These are phyloP conservation scores for Geotrichum fermentans DNA, from an alignment of 1,139 yeast genomes.

Conservation along the genomic window DNA sequence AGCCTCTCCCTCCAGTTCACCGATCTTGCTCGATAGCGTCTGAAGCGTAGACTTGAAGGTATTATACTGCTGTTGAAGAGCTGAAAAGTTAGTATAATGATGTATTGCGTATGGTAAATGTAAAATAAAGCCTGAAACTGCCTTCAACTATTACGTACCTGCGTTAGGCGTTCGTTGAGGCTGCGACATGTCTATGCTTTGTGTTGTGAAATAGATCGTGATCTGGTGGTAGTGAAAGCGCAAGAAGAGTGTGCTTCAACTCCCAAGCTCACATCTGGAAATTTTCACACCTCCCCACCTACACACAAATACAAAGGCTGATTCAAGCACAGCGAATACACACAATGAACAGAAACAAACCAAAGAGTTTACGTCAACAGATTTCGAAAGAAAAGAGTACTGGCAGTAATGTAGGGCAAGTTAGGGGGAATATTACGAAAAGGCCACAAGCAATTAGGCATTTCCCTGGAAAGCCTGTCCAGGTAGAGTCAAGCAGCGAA, in stretches of 20 bases:
- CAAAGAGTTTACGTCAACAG: conserved; percentile 7
- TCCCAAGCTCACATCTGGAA: neutral
- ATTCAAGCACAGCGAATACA: neutral
- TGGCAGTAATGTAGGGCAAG: neutral
- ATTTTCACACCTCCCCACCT: neutral
- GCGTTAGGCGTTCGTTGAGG: conserved; percentile 18
- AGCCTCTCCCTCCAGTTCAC: conserved; percentile 41
- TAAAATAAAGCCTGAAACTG: neutral
- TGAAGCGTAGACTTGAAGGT: conserved; percentile 38
- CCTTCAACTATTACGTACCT: conserved; percentile 10
- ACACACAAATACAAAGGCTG: neutral
- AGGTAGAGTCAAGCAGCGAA: conserved; percentile 8
- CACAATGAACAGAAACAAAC: neutral
- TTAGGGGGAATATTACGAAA: neutral
- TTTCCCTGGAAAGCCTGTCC: conserved; percentile 28
- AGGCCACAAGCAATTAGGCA: conserved; percentile 21
- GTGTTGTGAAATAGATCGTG: neutral
- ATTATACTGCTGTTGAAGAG: conserved; percentile 43
- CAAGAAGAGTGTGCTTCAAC: too few relatives aligned
- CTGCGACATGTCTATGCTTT: neutral
- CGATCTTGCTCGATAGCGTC: conserved; percentile 39
- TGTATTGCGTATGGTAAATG: too few relatives aligned
- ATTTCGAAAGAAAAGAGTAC: conserved; percentile 8
- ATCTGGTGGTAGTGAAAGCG: conserved; percentile 3
- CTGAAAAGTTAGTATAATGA: conserved; percentile 25